These are phyloP conservation scores for Cryptosporidium baileyi DNA, from an alignment of 169 alveolate species.

Conservation along the genomic window DNA sequence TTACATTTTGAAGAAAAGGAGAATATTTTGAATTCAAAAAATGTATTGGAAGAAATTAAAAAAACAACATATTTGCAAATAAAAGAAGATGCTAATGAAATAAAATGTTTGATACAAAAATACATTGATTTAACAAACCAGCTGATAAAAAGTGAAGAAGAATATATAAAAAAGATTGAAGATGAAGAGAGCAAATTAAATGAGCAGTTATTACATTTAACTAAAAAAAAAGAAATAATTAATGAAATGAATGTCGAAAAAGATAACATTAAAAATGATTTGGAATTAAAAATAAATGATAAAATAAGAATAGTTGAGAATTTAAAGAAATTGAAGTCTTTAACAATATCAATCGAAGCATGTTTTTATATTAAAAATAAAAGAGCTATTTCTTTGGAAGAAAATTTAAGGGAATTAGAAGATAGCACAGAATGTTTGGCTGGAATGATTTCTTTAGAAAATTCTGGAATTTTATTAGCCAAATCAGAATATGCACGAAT, in stretches of 20 bases:
- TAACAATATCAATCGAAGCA: constrained; percentile 19
- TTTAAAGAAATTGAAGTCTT: neutral
- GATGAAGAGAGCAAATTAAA: neutral
- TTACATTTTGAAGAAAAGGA: constrained; percentile 3
- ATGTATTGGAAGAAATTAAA: neutral
- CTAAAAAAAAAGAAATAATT: neutral
- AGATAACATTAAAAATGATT: neutral
- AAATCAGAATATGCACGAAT: constrained; percentile 18
- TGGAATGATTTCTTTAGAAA: constrained; percentile 48
- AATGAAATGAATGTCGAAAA: neutral
- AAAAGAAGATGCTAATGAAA: neutral
- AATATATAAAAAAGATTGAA: neutral
- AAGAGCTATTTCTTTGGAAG: neutral
- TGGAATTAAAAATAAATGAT: neutral
- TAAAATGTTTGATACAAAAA: no score
- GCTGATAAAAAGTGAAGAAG: no score
- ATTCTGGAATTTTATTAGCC: constrained; percentile 11
- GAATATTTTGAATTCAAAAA: neutral
- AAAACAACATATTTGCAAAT: neutral
- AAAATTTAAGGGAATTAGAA: constrained; percentile 10
- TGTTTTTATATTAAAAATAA: constrained; percentile 6
- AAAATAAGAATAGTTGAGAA: neutral
- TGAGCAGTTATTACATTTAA: neutral
- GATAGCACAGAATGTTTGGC: constrained; percentile 40
- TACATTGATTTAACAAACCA: no score